Base-by-base conservation (phyloP, 1,284 basidiomycete species). In the Pseudozyma flocculosa region DNA sequence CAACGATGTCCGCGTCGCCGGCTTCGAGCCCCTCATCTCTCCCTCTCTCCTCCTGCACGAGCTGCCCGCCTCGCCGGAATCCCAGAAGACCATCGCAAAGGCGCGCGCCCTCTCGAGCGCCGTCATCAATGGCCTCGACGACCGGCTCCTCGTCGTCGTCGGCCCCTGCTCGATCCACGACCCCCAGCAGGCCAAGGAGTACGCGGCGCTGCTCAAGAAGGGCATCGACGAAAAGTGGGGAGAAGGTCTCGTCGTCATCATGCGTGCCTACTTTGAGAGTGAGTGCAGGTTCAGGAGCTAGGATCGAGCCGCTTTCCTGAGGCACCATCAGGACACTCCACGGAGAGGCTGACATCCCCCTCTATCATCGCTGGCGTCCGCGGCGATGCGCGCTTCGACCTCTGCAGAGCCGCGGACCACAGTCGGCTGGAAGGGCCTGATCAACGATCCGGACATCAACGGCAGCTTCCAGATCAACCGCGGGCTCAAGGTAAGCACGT, bases 91-190 rank as follows among this genome's bases (percentile, higher is more conserved):
- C 41, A 75, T 77, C 48, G 75, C 73, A 8, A 54, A 57, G 13
- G 75, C 62, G 24, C 66, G 75, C 45, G 62, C 51, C 21, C 54
- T 66, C 14, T 63, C 70, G 10, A 54, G 51, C 39, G 65, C 61
- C 41, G 63, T 76, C 47, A 70, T 78, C 38, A 68, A 72, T 40
- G 75, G 76, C 39, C 49, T 64, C 30, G 73, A 76, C 45, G 77
- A 78, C 55, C 70, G 70, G 18, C 56, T 78, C 42, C 65, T 78
- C 17, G 77, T 78, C 37, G 70, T 78, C 18, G 77, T 78, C 60
- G 94, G 94, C 4, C 94, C 94, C 18, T 98, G 94, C 82, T 94
- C 90, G 3, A 95, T 98, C 67, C 94, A 98, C 80, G 89, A 87
- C 26, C 81, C 90, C 4, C 85, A 87, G 43, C 89, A 93, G 78